Evolutionary conservation across 495 filamentous ascomycete species (phyloP).

Genomic region (Neurospora sp.): DNA sequence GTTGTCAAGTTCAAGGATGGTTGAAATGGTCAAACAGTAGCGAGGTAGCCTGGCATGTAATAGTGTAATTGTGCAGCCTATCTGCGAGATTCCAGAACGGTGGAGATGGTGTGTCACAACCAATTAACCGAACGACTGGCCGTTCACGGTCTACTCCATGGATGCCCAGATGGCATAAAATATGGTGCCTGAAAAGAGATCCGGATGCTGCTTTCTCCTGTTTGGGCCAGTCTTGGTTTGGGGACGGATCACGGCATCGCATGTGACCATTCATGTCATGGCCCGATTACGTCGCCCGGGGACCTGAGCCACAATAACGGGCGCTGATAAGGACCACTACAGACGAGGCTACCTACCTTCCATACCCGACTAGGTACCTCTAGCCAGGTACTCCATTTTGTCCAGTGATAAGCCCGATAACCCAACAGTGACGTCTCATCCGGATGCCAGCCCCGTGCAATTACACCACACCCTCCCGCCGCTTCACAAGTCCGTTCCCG

Average conservation of each 20-base stretch:
- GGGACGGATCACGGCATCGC: neutral
- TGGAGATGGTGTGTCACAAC: neutral
- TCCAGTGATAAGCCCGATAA: neutral
- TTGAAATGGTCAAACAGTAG: neutral
- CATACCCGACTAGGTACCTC: no score
- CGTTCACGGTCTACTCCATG: neutral
- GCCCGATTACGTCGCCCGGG: slow-evolving; percentile 7
- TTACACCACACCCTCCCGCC: neutral
- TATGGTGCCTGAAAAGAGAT: neutral
- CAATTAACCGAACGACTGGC: neutral
- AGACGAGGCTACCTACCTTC: neutral
- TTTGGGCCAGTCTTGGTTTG: neutral
- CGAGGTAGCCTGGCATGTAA: neutral
- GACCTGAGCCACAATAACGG: neutral
- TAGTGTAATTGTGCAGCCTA: neutral
- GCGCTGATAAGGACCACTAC: neutral
- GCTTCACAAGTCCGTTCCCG: neutral
- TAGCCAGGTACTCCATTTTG: neutral
- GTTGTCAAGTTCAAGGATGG: neutral
- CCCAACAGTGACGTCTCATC: slow-evolving; percentile 6
- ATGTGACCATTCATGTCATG: neutral
- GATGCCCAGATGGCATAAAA: neutral
- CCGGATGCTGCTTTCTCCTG: neutral
- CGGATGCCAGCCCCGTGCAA: neutral
- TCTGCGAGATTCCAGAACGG: neutral